Percentiles rank a stretch among this genome's conserved stretches.
Conservation (phyloP, 1,284 basidiomycete genomes). For the Malassezia equina region DNA sequence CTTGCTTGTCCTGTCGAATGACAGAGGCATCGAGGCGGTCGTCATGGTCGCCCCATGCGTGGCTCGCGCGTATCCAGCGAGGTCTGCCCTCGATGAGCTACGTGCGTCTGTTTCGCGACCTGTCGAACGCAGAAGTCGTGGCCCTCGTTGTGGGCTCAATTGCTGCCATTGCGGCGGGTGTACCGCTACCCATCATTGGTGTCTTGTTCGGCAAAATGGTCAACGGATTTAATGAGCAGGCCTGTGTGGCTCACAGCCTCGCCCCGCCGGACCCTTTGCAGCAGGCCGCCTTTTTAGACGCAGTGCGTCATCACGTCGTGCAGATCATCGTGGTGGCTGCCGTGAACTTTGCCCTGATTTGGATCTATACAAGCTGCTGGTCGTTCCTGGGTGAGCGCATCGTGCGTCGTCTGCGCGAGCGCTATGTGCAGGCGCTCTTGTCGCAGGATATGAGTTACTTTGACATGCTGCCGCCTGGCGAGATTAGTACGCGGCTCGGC, state of each 20-base stretch:
- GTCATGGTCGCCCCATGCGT: not conserved
- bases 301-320: slow-evolving; percentile 29
- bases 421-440: slow-evolving; percentile 50
- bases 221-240: slow-evolving; percentile 31
- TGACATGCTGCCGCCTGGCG: slow-evolving; percentile 31
- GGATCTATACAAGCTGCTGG: slow-evolving; percentile 39
- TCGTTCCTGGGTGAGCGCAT: slow-evolving; percentile 32
- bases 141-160: slow-evolving; percentile 26
- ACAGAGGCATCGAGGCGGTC: not conserved
- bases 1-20: not conserved
- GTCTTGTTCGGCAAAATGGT: slow-evolving; percentile 37
- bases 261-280: slow-evolving; percentile 14
- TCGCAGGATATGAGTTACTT: slow-evolving; percentile 49
- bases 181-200: slow-evolving; percentile 37
- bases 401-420: slow-evolving; percentile 44
- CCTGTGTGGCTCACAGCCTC: slow-evolving; percentile 12
- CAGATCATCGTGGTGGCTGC: slow-evolving; percentile 32
- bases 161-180: slow-evolving; percentile 31
- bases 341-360: slow-evolving; percentile 40
- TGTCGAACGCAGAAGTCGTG: slow-evolving; percentile 19
- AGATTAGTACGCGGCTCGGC: slow-evolving; percentile 28
- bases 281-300: slow-evolving; percentile 19
- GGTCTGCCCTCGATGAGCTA: slow-evolving; percentile 16
- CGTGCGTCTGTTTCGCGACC: slow-evolving; percentile 21
- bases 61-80: not conserved